These are phyloP conservation scores for Sordariomycetes sp. DNA, from an alignment of 2,329 filamentous ascomycete species.

Conservation along the genomic window DNA sequence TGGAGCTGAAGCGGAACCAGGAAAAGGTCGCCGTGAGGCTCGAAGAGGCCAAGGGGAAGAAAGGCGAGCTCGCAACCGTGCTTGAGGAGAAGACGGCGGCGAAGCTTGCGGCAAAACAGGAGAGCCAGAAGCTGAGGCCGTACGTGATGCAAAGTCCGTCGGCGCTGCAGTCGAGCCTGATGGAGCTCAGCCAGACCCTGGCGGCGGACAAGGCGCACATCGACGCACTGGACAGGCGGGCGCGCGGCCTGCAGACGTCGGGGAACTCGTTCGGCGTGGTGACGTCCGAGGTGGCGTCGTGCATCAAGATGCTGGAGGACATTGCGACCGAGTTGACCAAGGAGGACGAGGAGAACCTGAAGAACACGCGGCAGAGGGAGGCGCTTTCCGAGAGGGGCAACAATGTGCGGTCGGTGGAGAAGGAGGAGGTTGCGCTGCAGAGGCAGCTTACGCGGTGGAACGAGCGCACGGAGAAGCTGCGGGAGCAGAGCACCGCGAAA, in stretches of 20 bases:
- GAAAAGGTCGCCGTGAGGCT: slow-evolving; percentile 74
- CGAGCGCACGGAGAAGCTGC: slow-evolving; percentile 75
- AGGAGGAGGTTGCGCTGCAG: slow-evolving; percentile 72
- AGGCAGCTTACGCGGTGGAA: slow-evolving; percentile 79
- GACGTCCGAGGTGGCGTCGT: slow-evolving; percentile 72
- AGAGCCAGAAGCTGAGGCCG: slow-evolving; percentile 79
- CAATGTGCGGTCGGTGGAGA: slow-evolving; percentile 83
- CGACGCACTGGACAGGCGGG: slow-evolving; percentile 74
- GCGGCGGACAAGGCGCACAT: slow-evolving; percentile 73
- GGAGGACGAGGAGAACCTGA: slow-evolving; percentile 80
- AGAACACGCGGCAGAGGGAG: slow-evolving; percentile 73
- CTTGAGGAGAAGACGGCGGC: slow-evolving; percentile 63
- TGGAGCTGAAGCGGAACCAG: slow-evolving; percentile 73
- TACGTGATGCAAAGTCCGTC: slow-evolving; percentile 87
- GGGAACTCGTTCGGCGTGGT: slow-evolving; percentile 83
- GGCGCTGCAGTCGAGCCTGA: slow-evolving; percentile 68
- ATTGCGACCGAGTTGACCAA: slow-evolving; percentile 74
- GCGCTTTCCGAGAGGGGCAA: slow-evolving; percentile 80
- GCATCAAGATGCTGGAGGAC: slow-evolving; percentile 82
- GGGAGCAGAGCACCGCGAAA: slow-evolving; percentile 71
- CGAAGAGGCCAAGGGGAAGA: slow-evolving; percentile 73
- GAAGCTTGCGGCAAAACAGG: slow-evolving; percentile 64
- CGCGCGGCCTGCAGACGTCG: slow-evolving; percentile 85
- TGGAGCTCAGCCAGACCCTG: slow-evolving; percentile 72
- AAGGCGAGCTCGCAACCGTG: slow-evolving; percentile 60